Conservation (phyloP, 1,284 basidiomycete species). For the Ceratobasidium sp. region DNA sequence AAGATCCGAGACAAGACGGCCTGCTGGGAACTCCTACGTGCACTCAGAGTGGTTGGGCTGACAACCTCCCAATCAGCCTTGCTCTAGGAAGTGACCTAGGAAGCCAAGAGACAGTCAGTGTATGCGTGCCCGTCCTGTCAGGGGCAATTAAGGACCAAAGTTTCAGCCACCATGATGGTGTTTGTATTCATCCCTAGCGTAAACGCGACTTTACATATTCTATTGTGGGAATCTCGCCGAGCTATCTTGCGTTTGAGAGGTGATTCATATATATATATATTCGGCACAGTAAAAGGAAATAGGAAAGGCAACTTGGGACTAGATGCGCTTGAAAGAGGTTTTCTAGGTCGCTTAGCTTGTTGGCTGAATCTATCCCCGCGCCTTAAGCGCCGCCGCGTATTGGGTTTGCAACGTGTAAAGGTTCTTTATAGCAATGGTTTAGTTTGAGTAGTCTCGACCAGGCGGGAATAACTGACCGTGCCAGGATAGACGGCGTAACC, state of each 20-base stretch:
- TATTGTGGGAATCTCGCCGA: neutral
- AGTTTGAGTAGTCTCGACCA: neutral
- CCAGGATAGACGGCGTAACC: slow-evolving; percentile 62
- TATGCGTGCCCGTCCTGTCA: too few species aligned
- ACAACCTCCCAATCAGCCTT: too few species aligned
- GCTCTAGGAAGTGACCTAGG: too few species aligned
- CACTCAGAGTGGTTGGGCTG: too few species aligned
- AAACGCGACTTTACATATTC: slow-evolving; percentile 2
- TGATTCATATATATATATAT: too few species aligned
- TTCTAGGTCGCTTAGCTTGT: neutral
- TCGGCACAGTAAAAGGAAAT: neutral
- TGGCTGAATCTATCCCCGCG: slow-evolving; percentile 50
- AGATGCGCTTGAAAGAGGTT: neutral
- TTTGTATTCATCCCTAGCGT: too few species aligned
- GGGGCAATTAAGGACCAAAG: too few species aligned
- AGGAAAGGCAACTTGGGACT: neutral
- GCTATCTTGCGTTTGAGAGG: slow-evolving; percentile 18
- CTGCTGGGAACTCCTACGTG: too few species aligned
- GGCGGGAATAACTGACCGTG: slow-evolving; percentile 49
- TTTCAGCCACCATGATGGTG: too few species aligned
- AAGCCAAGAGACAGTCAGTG: too few species aligned
- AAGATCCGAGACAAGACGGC: too few species aligned
- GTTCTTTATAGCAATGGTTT: neutral
- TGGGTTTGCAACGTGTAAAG: slow-evolving; percentile 53
- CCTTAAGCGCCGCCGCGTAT: slow-evolving; percentile 54